Evolutionary conservation across 148 eudicot genomes (phyloP).

Genomic region (Diospyros kaki): DNA sequence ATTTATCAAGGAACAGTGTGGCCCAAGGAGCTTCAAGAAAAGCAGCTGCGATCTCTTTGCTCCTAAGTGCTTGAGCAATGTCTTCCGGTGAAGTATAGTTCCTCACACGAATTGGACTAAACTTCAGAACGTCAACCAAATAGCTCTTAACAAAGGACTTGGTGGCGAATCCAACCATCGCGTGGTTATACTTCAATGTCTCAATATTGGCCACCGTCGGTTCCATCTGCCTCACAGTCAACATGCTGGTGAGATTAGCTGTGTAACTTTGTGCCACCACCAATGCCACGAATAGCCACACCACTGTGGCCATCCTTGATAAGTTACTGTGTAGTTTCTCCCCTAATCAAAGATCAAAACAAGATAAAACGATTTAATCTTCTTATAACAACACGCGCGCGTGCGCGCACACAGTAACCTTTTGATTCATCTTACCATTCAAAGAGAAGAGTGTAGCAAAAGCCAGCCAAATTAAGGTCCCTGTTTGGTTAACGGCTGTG

Average conservation of each 20-base stretch:
- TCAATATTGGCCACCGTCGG: conserved; percentile 16
- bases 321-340: conserved; percentile 24
- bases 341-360: conserved; percentile 10
- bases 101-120: conserved; percentile 10
- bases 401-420: no score
- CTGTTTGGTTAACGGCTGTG: conserved; percentile 22
- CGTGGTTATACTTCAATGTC: conserved; percentile 14
- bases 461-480: conserved; percentile 29
- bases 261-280: conserved; percentile 29
- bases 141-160: conserved; percentile 10
- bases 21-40: conserved; percentile 23
- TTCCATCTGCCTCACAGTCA: conserved; percentile 20
- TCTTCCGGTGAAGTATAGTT: conserved; percentile 6
- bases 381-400: background rate
- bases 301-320: conserved; percentile 20
- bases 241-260: conserved; percentile 31
- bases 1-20: conserved; percentile 24
- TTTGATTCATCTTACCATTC: no score
- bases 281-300: conserved; percentile 33
- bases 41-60: conserved; percentile 20
- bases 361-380: background rate
- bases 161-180: conserved; percentile 9
- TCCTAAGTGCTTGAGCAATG: conserved; percentile 18
- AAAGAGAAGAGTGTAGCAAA: conserved; percentile 26
- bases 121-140: conserved; percentile 11